A percentile compares a stretch with the other conserved stretches of the same genome.
phyloP scores from a whole-genome alignment of 805 yeast genomes.

The Spathaspora sp. region DNA sequence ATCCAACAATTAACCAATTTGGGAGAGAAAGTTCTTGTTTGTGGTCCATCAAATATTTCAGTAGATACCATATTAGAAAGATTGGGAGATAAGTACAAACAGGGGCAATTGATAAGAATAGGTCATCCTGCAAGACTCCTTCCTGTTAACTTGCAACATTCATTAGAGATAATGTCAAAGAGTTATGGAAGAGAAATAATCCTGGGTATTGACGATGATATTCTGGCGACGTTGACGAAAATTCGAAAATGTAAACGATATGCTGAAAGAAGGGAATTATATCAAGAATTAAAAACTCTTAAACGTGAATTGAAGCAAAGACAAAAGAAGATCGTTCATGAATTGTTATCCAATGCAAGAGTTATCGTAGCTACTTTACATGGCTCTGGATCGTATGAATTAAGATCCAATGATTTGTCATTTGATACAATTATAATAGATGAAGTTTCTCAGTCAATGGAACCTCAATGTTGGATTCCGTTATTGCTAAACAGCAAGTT shows the following conservation, averaged over 20 bases:
- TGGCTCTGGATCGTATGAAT: constrained; percentile 75
- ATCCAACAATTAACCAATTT: constrained; percentile 62
- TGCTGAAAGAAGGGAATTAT: constrained; percentile 61
- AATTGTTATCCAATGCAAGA: constrained; percentile 54
- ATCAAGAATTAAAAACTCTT: constrained; percentile 63
- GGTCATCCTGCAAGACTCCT: constrained; percentile 93
- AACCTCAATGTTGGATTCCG: constrained; percentile 97
- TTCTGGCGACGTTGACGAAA: constrained; percentile 53
- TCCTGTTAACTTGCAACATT: constrained; percentile 58
- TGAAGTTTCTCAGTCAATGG: constrained; percentile 91
- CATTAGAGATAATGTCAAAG: constrained; percentile 69
- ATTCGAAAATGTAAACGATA: constrained; percentile 61
- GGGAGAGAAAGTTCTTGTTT: constrained; percentile 62
- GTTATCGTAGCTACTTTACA: constrained; percentile 84
- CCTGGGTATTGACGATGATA: constrained; percentile 67
- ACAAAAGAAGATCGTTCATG: constrained; percentile 59
- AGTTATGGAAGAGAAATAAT: constrained; percentile 53
- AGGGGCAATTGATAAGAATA: constrained; percentile 59
- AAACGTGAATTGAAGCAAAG: constrained; percentile 66
- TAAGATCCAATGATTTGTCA: constrained; percentile 36
- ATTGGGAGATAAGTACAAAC: constrained; percentile 31
- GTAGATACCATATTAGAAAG: constrained; percentile 90
- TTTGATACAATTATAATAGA: constrained; percentile 87
- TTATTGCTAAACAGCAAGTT: constrained; percentile 58
- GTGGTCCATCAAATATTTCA: constrained; percentile 92